Percentiles rank a stretch among this genome's conserved stretches.
Evolutionary conservation across 1,139 yeast genomes (phyloP).

Genomic region (Geotrichum carabidarum): DNA sequence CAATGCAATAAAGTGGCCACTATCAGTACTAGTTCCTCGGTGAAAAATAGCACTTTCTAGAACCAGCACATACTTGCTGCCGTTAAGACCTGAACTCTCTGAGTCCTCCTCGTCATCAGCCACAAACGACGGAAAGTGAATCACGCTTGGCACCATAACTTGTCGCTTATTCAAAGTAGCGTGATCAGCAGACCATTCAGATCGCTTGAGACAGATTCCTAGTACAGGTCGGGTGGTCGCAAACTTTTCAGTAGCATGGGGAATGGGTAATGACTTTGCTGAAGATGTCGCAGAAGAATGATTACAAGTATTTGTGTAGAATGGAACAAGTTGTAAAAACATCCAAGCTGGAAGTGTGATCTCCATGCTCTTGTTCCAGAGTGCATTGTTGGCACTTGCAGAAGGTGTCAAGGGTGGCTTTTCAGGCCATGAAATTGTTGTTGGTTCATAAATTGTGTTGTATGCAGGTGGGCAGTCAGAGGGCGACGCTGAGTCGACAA

Average conservation of each 20-base stretch:
- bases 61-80: conserved; percentile 53
- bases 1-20: conserved; percentile 69
- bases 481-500: background rate
- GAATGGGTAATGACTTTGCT: background rate
- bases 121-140: conserved; percentile 65
- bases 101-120: conserved; percentile 54
- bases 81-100: conserved; percentile 18
- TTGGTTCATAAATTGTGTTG: background rate
- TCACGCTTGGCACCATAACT: conserved; percentile 64
- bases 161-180: conserved; percentile 54
- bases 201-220: conserved; percentile 70
- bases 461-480: conserved; percentile 5
- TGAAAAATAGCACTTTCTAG: conserved; percentile 75
- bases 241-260: conserved; percentile 37
- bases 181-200: conserved; percentile 45
- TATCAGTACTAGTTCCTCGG: conserved; percentile 55
- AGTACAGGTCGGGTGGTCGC: conserved; percentile 58
- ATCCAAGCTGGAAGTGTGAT: conserved; percentile 81
- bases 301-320: conserved; percentile 50
- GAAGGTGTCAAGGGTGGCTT: background rate
- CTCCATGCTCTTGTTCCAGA: conserved; percentile 43
- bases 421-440: background rate
- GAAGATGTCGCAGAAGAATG: background rate
- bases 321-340: conserved; percentile 71
- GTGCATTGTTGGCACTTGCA: background rate